Evolutionary conservation across 2,329 filamentous ascomycete species (phyloP), one percentile per base, ranked within the genome.

Genomic region (Diplodia intermedia): DNA sequence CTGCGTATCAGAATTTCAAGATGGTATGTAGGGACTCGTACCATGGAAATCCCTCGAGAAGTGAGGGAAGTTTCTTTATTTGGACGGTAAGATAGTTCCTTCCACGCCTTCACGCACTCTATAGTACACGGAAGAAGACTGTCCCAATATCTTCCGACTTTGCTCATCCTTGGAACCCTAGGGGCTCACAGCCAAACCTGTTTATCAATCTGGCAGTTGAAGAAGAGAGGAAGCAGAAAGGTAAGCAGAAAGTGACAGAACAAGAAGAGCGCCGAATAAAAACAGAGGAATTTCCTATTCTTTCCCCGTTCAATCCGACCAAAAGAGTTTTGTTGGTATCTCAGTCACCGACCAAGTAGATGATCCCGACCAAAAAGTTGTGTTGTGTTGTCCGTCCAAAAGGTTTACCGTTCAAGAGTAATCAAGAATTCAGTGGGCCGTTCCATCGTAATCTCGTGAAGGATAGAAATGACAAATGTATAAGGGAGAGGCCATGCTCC

Each of bases 301-400:
- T 52, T 40, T 63, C 47, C 60, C 43, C 47, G 60, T 63, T 63
- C 60, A 52, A 63, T 63, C 60, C 60, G 60, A 63, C 60, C 60
- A 63, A 63, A 38, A 49, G 15, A 26, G 26, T 52, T 20, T 12
- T 60, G 40, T 26, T 38, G 18, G 50, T 23, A 38, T 52, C 4
- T 63, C 6, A 50, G 60, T 49, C 60, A 52, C 26, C 47, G 60
- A 63, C 31, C 60, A 63, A 49, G 36, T 52, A 63, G 11, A 31
- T 52, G n/a, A 52, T 63, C 47, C 50, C 26, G 31, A 63, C 47
- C 60, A 63, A 63, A 55, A 33, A 56, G 52, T 26, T 26, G 26
- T 26, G 11, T 33, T 49, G 15, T 26, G 11, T 36, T 52, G 23
- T 52, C 60, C 47, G 60, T 38, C 60, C 60, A 63, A 63, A 62